Evolutionary conservation across 2,329 filamentous ascomycete species (phyloP), one percentile per base, ranked within the genome.

Genomic region (Huntiella abstrusa): DNA sequence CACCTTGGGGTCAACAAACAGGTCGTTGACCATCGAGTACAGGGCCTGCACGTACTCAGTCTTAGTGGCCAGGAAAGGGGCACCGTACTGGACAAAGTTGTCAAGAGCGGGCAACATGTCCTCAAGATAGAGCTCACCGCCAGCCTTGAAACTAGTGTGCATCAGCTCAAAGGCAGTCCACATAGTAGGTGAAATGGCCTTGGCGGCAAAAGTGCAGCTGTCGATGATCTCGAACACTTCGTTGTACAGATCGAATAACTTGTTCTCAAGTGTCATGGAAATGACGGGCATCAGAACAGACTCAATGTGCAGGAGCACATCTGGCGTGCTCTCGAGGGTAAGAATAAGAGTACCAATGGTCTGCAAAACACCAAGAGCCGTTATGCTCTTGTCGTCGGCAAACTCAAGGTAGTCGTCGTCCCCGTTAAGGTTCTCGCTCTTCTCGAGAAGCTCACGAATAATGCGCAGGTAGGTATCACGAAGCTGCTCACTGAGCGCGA

Each of bases 191-290:
- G 91, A 95, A 54, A 98, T 96, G 49, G 76, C 75, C 69, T 96
- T 98, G 51, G 91, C 88, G 8, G 91, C 85, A 60, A 96, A 98
- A 5, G 91, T 98, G 69, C 91, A 98, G 69, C 86, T 95, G 61
- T 98, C 91, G 55, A 98, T 93, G 55, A 98, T 98, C 64, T 98
- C 91, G 55, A 98, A 98, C 4, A 96, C 77, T 60, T 98, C 91
- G 59, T 96, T 98, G 63, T 95, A 98, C 16, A 98, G 67, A 62
- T 98, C 81, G 58, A 94, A 96, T 33, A 98, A 77, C 64, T 95
- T 96, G 67, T 98, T 95, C 64, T 96, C 86, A 16, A 98, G 71
- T 0, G 91, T 98, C 43, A 96, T 83, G 52, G 82, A 83, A 56
- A 98, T 93, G 37, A 98, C 87, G 2, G 91, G 91, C 84, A 96